Conservation (phyloP, 257 asterid genomes). For the Solanum sejunctum region DNA sequence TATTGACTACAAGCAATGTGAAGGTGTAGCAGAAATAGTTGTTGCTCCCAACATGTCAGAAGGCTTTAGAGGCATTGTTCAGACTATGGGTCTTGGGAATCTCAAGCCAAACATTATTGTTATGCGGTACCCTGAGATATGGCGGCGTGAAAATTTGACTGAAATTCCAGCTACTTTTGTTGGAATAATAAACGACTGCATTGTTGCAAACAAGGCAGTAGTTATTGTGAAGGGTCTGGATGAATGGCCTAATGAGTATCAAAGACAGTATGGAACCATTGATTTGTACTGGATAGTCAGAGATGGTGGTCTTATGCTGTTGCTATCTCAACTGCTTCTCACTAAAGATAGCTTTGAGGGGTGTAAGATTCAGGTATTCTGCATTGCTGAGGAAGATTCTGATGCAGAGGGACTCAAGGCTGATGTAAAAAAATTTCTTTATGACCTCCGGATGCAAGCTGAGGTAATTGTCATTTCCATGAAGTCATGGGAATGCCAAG, state of each 20-base stretch:
- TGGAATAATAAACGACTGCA: conserved; percentile 92
- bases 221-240: conserved; percentile 96
- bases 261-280: conserved; percentile 86
- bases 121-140: conserved; percentile 95
- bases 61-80: conserved; percentile 93
- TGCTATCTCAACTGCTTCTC: conserved; percentile 88
- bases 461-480: conserved; percentile 90
- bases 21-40: conserved; percentile 96
- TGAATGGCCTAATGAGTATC: conserved; percentile 99
- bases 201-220: conserved; percentile 95
- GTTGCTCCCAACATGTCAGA: conserved; percentile 95
- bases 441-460: conserved; percentile 96
- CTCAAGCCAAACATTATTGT: conserved; percentile 92
- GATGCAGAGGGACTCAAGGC: conserved; percentile 90
- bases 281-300: conserved; percentile 98
- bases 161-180: conserved; percentile 90
- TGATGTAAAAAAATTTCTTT: conserved; percentile 84
- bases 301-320: conserved; percentile 98
- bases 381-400: conserved; percentile 95
- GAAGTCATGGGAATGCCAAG: conserved; percentile 85
- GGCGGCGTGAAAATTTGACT: conserved; percentile 85
- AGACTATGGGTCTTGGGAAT: conserved; percentile 98
- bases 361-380: conserved; percentile 93
- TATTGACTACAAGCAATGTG: conserved; percentile 86
- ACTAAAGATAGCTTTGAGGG: conserved; percentile 94